Base-by-base conservation (phyloP, 495 filamentous ascomycete genomes). In the Corynascus novoguineensis region DNA sequence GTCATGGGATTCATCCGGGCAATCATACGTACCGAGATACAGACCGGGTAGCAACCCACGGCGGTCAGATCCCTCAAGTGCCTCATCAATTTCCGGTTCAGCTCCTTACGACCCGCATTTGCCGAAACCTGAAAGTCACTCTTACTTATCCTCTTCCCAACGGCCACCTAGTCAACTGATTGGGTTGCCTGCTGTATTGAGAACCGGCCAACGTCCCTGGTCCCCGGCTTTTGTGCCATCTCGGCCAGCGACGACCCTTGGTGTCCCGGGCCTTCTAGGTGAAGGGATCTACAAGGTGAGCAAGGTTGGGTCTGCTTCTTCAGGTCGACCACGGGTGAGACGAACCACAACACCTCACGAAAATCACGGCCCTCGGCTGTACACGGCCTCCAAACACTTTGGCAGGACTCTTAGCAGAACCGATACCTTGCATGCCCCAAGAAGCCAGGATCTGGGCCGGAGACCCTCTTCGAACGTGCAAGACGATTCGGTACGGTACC, bases 231-330 rank as follows among this genome's bases (percentile, higher is more conserved):
- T 38, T 11, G 40, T 59, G 10, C 28, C 57, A 4, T 54, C 38
- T 12, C 57, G 59, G 14, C 57, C 62, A 12, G 58, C 62, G 24
- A 61, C 60, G 15, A 59, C 64, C 0, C 28, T 60, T 1, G 62
- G 60, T 17, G 57, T 62, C 10, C 57, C 67, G 12, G 58, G 62
- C 1, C 34, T 63, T 7, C 47, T 66, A 9, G 60, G 62, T 1
- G 60, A 67, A 21, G 67, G 67, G 25, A 41, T 69, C 22, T 69
- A 68, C 57, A 68, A 62, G 38, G 37, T 69, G 29, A 68, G 65
- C 51, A 68, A 47, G 41, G 5, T 69, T 3, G 46, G 47, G n/a
- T 59, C 67, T 0, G 25, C 28, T 9, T 32, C 46, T 7, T 37
- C 55, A 9, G 25, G 29, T 21, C 55, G 62, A 6, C 22, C 50